phyloP scores from a whole-genome alignment of 2,329 filamentous ascomycete species.

The Neocucurbitaria cava region DNA sequence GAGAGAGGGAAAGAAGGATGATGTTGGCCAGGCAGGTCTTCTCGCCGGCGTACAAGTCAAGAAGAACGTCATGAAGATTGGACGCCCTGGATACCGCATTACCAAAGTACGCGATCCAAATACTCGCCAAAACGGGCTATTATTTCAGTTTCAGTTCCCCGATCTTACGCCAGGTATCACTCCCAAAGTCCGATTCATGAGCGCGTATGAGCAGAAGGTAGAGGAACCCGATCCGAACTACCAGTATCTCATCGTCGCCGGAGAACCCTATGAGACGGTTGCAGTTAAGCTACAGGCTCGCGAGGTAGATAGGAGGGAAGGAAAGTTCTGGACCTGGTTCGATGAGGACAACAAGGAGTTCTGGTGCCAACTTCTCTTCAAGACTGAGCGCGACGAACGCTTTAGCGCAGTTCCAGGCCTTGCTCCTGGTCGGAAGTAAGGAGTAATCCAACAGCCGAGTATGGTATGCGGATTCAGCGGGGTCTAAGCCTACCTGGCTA shows the following conservation, averaged over 20 bases:
- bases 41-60: conserved; percentile 71
- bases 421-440: conserved; percentile 57
- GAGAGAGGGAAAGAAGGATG: conserved; percentile 78
- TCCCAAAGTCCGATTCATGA: conserved; percentile 95
- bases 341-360: conserved; percentile 96
- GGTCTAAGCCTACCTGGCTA: not conserved
- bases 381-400: conserved; percentile 95
- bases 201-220: conserved; percentile 92
- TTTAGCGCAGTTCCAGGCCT: conserved; percentile 73
- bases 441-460: not conserved
- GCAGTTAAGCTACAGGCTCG: conserved; percentile 94
- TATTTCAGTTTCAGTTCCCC: conserved; percentile 97
- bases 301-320: conserved; percentile 89
- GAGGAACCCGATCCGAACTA: conserved; percentile 91
- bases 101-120: conserved; percentile 92
- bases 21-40: conserved; percentile 76
- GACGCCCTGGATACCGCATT: conserved; percentile 95
- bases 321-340: conserved; percentile 91
- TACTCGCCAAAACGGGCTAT: conserved; percentile 83
- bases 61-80: conserved; percentile 91
- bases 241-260: conserved; percentile 93
- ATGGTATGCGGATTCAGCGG: not conserved
- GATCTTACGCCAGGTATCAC: conserved; percentile 79
- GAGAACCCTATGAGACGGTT: conserved; percentile 97
- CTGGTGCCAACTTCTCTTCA: conserved; percentile 97